Base-by-base conservation (phyloP, 148 eudicot genomes). In the Arctostaphylos glauca region DNA sequence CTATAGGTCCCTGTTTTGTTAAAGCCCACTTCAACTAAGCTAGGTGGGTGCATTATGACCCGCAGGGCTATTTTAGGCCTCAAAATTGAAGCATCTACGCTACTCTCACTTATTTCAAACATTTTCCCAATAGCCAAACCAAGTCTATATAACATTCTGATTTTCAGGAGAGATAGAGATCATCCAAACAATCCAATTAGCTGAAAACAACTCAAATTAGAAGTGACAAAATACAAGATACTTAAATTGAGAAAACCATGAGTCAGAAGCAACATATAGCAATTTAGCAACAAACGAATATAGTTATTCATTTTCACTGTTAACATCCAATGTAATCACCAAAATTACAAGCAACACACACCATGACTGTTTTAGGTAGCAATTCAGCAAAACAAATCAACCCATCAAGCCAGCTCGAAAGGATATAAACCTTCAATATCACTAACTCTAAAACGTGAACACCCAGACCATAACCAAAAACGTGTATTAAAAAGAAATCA, bases 181-280 rank as follows among this genome's bases (percentile, higher is more conserved):
- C 78, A 75, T 50, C 43, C 18, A 21, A 49, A 75, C 78, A 75
- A 75, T 75, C 31, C 49, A 53, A 76, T 38, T 25, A 76, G 47
- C 4, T 5, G 21, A 54, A 23, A 76, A 23, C 18, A 53, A 76
- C 58, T 25, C 18, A 25, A 76, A 53, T 15, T 76, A 15, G n/a
- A 50, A 41, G 62, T 4, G 44, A 44, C 66, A 58, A 64, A 64
- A 12, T 19, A 46, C 18, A n/a, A 12, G 41, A 59, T 59, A 19
- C 5, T 43, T 4, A 43, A 3, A 56, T 46, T n/a, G 41, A 59
- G 31, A 15, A 79, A 15, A 6, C 81, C 62, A 78, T 43, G 4
- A 78, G n/a, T 43, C 85, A 41, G 71, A 74, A 78, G 41, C 71
- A 31, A 31, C 15, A 78, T 9, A 31, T 52, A 75, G 41, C 71